These are phyloP conservation scores for Scenedesmus sp. DNA, from an alignment of 163 green algal genomes.

Conservation along the genomic window DNA sequence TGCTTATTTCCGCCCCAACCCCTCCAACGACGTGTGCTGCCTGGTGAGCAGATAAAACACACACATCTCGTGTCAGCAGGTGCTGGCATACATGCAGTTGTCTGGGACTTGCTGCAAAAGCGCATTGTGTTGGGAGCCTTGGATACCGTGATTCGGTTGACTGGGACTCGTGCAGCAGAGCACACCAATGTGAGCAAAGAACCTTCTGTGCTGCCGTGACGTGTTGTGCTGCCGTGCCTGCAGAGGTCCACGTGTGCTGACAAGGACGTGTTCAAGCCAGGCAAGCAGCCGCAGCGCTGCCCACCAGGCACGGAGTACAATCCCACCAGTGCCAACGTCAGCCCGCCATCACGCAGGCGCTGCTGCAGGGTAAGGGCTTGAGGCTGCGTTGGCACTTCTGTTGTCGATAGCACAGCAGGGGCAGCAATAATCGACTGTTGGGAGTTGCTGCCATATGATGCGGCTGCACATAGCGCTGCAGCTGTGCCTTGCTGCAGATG, in stretches of 20 bases:
- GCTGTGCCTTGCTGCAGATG: no score
- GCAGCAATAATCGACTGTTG: no score
- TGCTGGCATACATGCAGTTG: background rate
- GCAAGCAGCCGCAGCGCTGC: conserved; percentile 6
- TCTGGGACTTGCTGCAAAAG: background rate
- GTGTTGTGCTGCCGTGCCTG: background rate
- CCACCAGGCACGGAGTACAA: background rate
- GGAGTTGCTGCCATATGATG: no score
- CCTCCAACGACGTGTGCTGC: background rate
- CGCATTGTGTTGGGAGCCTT: background rate
- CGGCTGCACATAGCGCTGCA: no score
- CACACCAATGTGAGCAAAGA: no score
- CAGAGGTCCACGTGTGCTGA: background rate
- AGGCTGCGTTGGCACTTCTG: background rate
- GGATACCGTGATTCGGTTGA: no score
- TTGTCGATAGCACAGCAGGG: background rate
- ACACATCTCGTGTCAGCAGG: background rate
- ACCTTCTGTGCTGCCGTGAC: no score
- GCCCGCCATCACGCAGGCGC: background rate
- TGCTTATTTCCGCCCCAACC: background rate
- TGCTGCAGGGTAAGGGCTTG: background rate
- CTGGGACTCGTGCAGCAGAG: background rate
- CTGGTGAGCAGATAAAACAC: background rate
- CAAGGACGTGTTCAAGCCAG: background rate
- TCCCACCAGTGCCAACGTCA: background rate